Conservation (phyloP, 2,329 filamentous ascomycete species). For the Colletotrichum paranaense region DNA sequence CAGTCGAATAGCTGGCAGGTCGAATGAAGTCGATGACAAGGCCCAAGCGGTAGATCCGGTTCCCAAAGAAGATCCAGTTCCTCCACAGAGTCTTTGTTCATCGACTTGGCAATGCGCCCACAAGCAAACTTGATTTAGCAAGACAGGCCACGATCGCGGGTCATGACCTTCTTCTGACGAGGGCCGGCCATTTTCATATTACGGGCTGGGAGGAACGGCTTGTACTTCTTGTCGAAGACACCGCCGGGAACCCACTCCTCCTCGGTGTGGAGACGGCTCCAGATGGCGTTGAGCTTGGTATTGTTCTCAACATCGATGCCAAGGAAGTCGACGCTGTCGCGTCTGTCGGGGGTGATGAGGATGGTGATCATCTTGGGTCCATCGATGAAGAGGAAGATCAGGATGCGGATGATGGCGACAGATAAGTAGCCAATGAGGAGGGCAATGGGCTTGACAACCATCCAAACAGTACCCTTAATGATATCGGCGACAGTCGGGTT, state of each 20-base stretch:
- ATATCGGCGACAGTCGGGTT: conserved; percentile 11
- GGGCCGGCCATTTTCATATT: conserved; percentile 24
- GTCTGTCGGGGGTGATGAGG: background rate
- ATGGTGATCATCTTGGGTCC: conserved; percentile 10
- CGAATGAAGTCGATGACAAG: background rate
- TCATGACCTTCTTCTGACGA: conserved; percentile 29
- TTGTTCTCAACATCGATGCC: conserved; percentile 12
- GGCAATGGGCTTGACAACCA: conserved; percentile 20
- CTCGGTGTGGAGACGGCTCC: conserved; percentile 7
- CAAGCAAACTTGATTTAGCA: background rate
- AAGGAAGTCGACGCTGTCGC: background rate
- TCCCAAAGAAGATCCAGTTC: background rate
- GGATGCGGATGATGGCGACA: conserved; percentile 8
- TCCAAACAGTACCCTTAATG: conserved; percentile 13
- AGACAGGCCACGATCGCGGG: conserved; percentile 21
- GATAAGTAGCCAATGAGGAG: conserved; percentile 16
- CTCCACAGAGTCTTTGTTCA: background rate
- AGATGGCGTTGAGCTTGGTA: conserved; percentile 32
- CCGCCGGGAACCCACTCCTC: conserved; percentile 1
- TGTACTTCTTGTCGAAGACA: conserved; percentile 34
- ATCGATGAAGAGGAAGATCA: conserved; percentile 31
- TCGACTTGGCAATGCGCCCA: background rate
- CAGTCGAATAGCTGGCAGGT: background rate
- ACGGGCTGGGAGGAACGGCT: conserved; percentile 13
- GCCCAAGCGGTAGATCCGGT: background rate